Evolutionary conservation across 192 early-diverging fungal species (phyloP).

Genomic region (Lunasporangiospora selenospora): DNA sequence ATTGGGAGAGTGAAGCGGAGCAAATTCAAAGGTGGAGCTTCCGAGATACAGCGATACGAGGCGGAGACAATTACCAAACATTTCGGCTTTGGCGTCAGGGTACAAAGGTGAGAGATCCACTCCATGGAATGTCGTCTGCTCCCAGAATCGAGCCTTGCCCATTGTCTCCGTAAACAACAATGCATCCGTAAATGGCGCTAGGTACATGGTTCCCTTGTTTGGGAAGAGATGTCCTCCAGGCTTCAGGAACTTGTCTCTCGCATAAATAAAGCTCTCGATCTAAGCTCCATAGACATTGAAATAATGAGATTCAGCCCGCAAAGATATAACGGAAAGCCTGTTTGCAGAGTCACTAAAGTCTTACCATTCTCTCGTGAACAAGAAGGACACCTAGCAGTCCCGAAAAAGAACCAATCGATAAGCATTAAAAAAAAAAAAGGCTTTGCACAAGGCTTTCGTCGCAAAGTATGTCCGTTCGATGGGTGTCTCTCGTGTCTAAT

Average conservation of each 20-base stretch:
- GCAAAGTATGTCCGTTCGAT: no score
- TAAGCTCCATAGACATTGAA: constrained; percentile 17
- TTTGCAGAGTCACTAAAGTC: no score
- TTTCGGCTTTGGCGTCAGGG: constrained; percentile 85
- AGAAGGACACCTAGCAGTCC: constrained; percentile 91
- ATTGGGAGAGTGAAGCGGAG: no score
- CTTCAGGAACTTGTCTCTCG: constrained; percentile 90
- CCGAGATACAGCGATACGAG: no score
- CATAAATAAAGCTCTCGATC: constrained; percentile 86
- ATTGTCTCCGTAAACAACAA: constrained; percentile 93
- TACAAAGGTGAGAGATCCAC: constrained; percentile 90
- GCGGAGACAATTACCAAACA: constrained; percentile 72
- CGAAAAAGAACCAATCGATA: no score
- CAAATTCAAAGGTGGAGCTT: no score
- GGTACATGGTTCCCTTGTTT: constrained; percentile 84
- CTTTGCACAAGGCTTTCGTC: no score
- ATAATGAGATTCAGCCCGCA: not conserved
- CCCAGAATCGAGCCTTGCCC: constrained; percentile 87
- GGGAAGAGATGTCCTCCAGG: constrained; percentile 94
- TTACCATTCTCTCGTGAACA: constrained; percentile 96
- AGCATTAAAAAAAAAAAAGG: no score
- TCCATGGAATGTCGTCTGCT: constrained; percentile 89
- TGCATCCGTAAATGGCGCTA: constrained; percentile 85
- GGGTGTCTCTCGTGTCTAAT: no score
- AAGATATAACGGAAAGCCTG: constrained; percentile 7